Conservation (phyloP, 1,284 basidiomycete species). For the Anthracocystis walkeri region DNA sequence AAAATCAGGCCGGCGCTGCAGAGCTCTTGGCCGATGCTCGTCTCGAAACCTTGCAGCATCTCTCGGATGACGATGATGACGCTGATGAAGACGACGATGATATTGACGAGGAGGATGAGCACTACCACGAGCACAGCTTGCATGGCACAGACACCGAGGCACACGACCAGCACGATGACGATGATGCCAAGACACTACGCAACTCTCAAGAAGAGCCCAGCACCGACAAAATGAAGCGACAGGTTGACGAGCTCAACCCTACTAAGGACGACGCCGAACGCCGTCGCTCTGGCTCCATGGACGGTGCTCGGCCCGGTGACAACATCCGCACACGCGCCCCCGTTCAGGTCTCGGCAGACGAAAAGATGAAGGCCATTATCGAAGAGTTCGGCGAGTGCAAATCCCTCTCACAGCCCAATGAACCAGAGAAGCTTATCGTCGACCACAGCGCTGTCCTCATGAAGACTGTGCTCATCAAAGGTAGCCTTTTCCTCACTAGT, state of each 20-base stretch:
- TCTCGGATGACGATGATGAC: slow-evolving; percentile 34
- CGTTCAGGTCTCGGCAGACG: slow-evolving; percentile 28
- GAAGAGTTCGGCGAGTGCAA: slow-evolving; percentile 59
- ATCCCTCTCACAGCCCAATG: slow-evolving; percentile 28
- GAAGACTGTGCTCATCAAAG: slow-evolving; percentile 60
- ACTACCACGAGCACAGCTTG: slow-evolving; percentile 11
- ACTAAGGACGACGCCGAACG: slow-evolving; percentile 15
- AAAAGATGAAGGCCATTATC: slow-evolving; percentile 54
- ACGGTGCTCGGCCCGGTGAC: slow-evolving; percentile 21
- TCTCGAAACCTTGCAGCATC: slow-evolving; percentile 34
- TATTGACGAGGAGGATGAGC: slow-evolving; percentile 11
- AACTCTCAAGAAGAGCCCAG: slow-evolving; percentile 1
- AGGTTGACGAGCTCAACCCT: slow-evolving; percentile 4
- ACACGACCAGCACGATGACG: slow-evolving; percentile 3
- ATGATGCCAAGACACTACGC: slow-evolving; percentile 15
- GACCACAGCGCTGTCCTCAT: slow-evolving; percentile 52
- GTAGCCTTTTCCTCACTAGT: slow-evolving; percentile 57
- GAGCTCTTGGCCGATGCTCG: slow-evolving; percentile 49
- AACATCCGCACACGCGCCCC: slow-evolving; percentile 17
- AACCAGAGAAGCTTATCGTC: slow-evolving; percentile 49
- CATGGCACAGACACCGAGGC: no score
- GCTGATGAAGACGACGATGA: slow-evolving; percentile 26
- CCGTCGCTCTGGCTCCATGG: slow-evolving; percentile 31
- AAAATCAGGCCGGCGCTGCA: slow-evolving; percentile 20
- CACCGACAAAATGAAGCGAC: slow-evolving; percentile 9